These are phyloP conservation scores for Gossypium anomalum DNA, from an alignment of 345 rosid genomes.

Conservation along the genomic window DNA sequence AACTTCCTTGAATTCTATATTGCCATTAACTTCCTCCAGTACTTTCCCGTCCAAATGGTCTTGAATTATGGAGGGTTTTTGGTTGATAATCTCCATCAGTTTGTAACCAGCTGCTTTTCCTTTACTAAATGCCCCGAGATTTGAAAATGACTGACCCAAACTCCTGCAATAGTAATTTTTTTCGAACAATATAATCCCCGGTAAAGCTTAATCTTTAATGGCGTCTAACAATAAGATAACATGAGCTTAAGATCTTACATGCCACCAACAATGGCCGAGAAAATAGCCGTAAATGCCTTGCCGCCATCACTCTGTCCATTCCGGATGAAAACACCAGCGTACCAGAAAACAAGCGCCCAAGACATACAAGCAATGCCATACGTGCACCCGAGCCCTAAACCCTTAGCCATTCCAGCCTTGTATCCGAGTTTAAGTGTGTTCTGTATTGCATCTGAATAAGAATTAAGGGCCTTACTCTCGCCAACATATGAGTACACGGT, in stretches of 20 bases:
- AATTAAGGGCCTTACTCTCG: constrained; percentile 87
- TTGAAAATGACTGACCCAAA: constrained; percentile 97
- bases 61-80: constrained; percentile 81
- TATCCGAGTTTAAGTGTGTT: constrained; percentile 92
- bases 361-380: constrained; percentile 99
- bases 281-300: constrained; percentile 94
- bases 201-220: neutral
- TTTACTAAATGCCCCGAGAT: constrained; percentile 98
- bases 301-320: constrained; percentile 95
- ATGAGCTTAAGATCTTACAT: constrained; percentile 50
- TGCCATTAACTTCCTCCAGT: constrained; percentile 74
- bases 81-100: constrained; percentile 91
- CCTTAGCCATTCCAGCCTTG: constrained; percentile 99
- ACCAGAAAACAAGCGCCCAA: constrained; percentile 99
- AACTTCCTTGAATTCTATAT: constrained; percentile 87
- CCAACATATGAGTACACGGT: constrained; percentile 96
- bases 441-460: constrained; percentile 93
- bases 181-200: neutral
- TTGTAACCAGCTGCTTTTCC: constrained; percentile 97
- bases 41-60: constrained; percentile 66
- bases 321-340: constrained; percentile 96
- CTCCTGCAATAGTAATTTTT: constrained; percentile 56
- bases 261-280: constrained; percentile 99
- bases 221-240: neutral
- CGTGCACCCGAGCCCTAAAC: constrained; percentile 96